Base-by-base conservation (phyloP, 1,284 basidiomycete genomes). In the Cutaneotrichosporon sp. region DNA sequence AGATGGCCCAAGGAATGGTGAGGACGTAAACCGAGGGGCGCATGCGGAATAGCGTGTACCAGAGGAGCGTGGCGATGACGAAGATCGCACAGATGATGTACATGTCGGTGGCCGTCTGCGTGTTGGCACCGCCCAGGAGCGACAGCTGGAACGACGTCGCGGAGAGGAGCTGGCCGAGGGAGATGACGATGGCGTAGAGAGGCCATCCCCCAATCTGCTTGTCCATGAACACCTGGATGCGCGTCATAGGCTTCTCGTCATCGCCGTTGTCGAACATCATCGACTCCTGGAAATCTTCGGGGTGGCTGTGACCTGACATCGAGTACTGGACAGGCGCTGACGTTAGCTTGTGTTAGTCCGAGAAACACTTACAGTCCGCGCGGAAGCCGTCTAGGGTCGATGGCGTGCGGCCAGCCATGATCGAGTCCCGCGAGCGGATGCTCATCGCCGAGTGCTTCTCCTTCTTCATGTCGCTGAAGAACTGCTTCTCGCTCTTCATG, bases 131-230 rank as follows among this genome's bases (percentile, higher is more conserved):
- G 30, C 90, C 89, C 42, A 95, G 84, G 32, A 95, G 82, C 26
- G 91, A 93, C 72, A 95, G 89, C 81, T 96, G 92, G 87, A 95
- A 96, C 76, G 92, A 94, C n/a, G 92, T 93, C 26, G 69, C 70
- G 52, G 61, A 69, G 68, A 85, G 65, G 57, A 88, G 86, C 83
- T 92, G 92, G 58, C 92, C 92, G 47, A 90, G 72, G 47, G 88
- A 91, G 65, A 95, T 89, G 72, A 95, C 83, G 71, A 95, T 90
- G 36, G 91, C 89, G 80, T 96, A 96, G 67, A 95, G 76, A 2
- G 92, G 92, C 92, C 92, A 96, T 58, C 89, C 89, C 56, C 81
- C 85, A 56, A 92, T 76, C 76, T 90, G 86, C 56, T 90, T 84
- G 56, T 90, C 84, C 86, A 95, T 85, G 30, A 87, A 85, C 69